A percentile compares a stretch with the other conserved stretches of the same genome.
Conservation (phyloP, 2,329 filamentous ascomycete species). For the Aspergillaceae sp. region DNA sequence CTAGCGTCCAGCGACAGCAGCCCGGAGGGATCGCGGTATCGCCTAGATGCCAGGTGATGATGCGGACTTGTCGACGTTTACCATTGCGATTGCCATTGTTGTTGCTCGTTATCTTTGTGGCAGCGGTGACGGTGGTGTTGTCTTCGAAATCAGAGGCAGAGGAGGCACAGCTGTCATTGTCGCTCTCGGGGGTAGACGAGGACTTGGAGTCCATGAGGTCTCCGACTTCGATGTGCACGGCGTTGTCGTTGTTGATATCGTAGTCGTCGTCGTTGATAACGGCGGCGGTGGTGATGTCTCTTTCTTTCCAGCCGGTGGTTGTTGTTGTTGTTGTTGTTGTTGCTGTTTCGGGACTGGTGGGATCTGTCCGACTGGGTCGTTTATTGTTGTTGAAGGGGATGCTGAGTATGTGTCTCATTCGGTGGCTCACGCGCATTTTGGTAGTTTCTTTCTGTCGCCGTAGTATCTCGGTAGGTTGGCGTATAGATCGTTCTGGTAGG, state of each 20-base stretch:
- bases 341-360: neutral
- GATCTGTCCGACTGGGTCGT: conserved; percentile 5
- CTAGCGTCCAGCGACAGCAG: conserved; percentile 18
- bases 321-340: no score
- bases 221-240: neutral
- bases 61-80: conserved; percentile 8
- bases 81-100: conserved; percentile 2
- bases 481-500: no score
- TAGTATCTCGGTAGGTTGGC: no score
- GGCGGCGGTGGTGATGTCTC: neutral
- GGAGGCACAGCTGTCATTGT: neutral
- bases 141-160: no score
- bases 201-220: neutral
- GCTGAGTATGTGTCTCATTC: conserved; percentile 13
- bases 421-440: conserved; percentile 12
- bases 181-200: neutral
- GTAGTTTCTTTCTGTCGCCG: no score
- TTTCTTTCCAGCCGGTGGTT: neutral
- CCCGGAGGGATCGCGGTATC: conserved; percentile 19
- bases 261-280: neutral
- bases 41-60: conserved; percentile 18
- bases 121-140: neutral
- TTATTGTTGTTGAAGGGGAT: conserved; percentile 7
- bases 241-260: neutral
- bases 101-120: conserved; percentile 5